Conservation (phyloP, 31 red algal genomes). For the Bonnemaisonia californica region DNA sequence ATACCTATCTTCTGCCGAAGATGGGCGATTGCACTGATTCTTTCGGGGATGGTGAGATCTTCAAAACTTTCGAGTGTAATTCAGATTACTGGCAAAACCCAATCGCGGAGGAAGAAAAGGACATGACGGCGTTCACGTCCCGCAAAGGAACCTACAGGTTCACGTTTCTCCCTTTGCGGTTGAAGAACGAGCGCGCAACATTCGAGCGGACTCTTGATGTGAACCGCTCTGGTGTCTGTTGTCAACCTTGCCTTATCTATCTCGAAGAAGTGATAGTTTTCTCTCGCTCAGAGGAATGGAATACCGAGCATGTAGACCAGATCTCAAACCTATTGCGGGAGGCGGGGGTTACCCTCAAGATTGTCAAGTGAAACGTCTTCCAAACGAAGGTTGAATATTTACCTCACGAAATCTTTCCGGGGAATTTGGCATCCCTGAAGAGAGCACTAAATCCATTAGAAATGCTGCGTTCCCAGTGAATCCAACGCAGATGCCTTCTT, state of each 20-base stretch:
- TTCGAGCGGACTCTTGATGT: conserved; percentile 41
- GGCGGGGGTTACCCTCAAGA: not conserved
- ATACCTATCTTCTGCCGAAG: conserved; percentile 28
- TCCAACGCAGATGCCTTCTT: too few species aligned
- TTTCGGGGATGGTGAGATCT: conserved; percentile 25
- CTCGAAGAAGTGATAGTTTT: not conserved
- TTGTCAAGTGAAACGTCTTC: too few species aligned
- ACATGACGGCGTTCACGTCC: conserved; percentile 29
- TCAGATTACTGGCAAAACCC: conserved; percentile 29
- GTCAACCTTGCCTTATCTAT: conserved; percentile 26
- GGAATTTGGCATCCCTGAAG: too few species aligned
- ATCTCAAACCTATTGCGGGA: not conserved
- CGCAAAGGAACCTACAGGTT: conserved; percentile 10
- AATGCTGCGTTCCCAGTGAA: too few species aligned
- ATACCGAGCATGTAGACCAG: not conserved
- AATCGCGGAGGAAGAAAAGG: not conserved
- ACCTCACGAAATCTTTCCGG: too few species aligned
- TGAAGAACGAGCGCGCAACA: conserved; percentile 27
- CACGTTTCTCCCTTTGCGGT: conserved; percentile 28
- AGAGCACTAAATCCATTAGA: too few species aligned
- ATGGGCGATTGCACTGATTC: conserved; percentile 53
- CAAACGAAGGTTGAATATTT: too few species aligned
- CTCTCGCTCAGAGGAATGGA: not conserved
- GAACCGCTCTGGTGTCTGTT: conserved; percentile 3
- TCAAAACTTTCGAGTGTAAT: conserved; percentile 37